Percentiles rank a stretch among this genome's conserved stretches.
phyloP scores from a whole-genome alignment of 345 rosid species.

The Hevea brasiliensis region DNA sequence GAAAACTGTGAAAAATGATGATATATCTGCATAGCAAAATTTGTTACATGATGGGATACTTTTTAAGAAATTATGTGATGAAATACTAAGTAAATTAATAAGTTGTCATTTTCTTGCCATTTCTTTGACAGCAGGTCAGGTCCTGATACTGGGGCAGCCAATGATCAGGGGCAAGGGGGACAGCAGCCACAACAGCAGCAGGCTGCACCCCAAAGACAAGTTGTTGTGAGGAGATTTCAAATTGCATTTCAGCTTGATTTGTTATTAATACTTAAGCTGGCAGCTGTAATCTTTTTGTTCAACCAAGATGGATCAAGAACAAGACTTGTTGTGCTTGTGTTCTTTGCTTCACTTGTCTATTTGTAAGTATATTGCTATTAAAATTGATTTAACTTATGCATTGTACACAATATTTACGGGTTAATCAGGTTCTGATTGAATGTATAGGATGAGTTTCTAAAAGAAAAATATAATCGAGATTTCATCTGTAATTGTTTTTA shows the following conservation, averaged over 20 bases:
- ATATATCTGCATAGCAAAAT: background rate
- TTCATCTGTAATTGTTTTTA: background rate
- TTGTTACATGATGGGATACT: too few species aligned
- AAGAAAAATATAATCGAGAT: background rate
- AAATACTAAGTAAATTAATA: background rate
- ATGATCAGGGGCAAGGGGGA: slow-evolving; percentile 50
- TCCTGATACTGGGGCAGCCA: slow-evolving; percentile 42
- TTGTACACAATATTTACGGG: background rate
- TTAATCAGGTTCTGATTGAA: background rate
- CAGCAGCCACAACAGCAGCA: slow-evolving; percentile 46
- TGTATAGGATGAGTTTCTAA: background rate
- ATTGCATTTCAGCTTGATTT: slow-evolving; percentile 91
- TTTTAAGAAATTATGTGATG: too few species aligned
- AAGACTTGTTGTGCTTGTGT: slow-evolving; percentile 77
- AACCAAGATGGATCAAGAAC: slow-evolving; percentile 98
- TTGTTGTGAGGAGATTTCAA: slow-evolving; percentile 81
- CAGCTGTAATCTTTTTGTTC: slow-evolving; percentile 87
- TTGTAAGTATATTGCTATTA: slow-evolving; percentile 54
- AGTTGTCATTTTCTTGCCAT: background rate
- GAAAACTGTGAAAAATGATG: background rate
- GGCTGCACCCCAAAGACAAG: slow-evolving; percentile 66
- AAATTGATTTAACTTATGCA: background rate
- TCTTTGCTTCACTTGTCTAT: slow-evolving; percentile 81
- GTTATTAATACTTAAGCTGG: slow-evolving; percentile 86
- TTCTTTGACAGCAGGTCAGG: slow-evolving; percentile 32